These are phyloP conservation scores for Neurospora sp. DNA, from an alignment of 495 filamentous ascomycete genomes.

Conservation along the genomic window DNA sequence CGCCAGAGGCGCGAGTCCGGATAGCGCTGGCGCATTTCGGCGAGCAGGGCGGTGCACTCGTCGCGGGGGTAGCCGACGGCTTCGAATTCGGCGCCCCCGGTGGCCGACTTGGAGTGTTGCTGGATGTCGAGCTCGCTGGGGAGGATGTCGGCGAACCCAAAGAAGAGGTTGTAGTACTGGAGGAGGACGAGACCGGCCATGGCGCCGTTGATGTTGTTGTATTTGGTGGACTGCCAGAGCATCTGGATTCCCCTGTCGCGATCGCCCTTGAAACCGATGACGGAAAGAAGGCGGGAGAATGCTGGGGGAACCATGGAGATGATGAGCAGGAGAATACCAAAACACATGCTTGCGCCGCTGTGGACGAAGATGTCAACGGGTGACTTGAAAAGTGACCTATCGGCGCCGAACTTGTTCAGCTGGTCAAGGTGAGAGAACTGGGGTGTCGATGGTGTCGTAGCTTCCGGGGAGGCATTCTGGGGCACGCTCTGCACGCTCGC, in stretches of 20 bases:
- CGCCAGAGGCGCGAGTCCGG: conserved; percentile 80
- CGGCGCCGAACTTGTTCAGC: conserved; percentile 18
- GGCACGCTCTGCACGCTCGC: neutral
- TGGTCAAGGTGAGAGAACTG: conserved; percentile 4
- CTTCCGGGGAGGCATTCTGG: neutral
- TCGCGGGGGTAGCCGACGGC: conserved; percentile 60
- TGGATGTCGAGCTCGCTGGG: conserved; percentile 46
- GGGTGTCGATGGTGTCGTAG: neutral
- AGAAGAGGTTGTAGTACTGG: conserved; percentile 77
- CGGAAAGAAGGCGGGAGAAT: conserved; percentile 70
- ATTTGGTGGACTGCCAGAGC: conserved; percentile 88
- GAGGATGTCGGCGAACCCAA: conserved; percentile 81
- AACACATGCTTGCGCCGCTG: conserved; percentile 80
- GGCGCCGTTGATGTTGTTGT: conserved; percentile 82
- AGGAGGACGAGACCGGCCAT: conserved; percentile 75
- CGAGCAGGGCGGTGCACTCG: conserved; percentile 57
- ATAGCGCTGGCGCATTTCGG: conserved; percentile 65
- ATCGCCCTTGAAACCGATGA: conserved; percentile 90
- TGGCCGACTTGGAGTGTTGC: conserved; percentile 27
- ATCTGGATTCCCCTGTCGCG: conserved; percentile 71
- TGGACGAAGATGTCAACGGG: conserved; percentile 79
- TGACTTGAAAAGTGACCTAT: conserved; percentile 47
- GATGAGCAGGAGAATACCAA: conserved; percentile 73
- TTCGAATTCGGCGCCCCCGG: conserved; percentile 26
- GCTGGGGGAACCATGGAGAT: conserved; percentile 87